Conservation (phyloP, 257 asterid genomes). For the Solanum pennellii region DNA sequence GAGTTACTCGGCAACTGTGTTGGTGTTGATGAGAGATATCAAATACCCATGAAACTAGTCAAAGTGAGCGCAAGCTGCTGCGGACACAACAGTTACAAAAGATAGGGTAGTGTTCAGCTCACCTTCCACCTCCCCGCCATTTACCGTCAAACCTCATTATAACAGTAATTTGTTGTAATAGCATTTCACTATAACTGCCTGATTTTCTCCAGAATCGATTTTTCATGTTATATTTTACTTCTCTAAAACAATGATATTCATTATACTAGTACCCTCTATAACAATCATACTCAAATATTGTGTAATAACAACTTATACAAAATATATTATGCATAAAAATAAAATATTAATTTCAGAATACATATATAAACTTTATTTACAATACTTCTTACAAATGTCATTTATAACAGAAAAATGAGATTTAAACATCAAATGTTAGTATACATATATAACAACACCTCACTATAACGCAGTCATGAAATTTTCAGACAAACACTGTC, state of each 20-base stretch:
- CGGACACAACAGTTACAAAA: background rate
- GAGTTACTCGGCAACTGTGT: background rate
- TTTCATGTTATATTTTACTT: background rate
- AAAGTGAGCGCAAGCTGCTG: background rate
- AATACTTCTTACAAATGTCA: too few species aligned
- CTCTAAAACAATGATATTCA: background rate
- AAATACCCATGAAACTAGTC: background rate
- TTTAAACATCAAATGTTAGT: too few species aligned
- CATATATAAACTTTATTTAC: too few species aligned
- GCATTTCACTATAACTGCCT: background rate
- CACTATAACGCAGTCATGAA: too few species aligned
- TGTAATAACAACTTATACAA: background rate
- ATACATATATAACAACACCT: too few species aligned
- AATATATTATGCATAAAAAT: background rate
- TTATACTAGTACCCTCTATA: background rate
- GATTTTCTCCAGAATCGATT: background rate
- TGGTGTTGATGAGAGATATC: background rate
- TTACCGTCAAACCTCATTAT: background rate
- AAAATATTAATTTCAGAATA: background rate
- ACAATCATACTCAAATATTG: background rate
- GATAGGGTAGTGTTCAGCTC: background rate
- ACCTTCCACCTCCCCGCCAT: constrained; percentile 7
- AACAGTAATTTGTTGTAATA: background rate
- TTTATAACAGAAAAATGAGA: too few species aligned
- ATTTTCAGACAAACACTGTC: background rate